Conservation (phyloP, 495 filamentous ascomycete species). For the Mycothermus thermophilus region DNA sequence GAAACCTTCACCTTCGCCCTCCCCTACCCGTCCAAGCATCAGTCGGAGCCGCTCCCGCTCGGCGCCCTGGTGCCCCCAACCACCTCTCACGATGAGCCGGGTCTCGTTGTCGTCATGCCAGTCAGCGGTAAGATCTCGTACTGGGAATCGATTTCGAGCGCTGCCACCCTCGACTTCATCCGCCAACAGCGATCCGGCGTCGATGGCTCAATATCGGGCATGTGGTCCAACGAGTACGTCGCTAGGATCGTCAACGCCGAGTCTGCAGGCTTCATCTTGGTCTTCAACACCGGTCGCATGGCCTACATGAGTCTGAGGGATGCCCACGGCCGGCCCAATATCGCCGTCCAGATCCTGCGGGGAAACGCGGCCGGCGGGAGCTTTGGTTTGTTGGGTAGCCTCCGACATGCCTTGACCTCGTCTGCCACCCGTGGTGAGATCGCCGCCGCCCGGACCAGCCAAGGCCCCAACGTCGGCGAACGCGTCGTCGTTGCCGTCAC, state of each 20-base stretch:
- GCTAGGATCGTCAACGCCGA: conserved; percentile 67
- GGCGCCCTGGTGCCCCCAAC: conserved; percentile 66
- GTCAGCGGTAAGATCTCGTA: conserved; percentile 72
- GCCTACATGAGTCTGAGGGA: conserved; percentile 78
- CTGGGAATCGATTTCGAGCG: conserved; percentile 86
- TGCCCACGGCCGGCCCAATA: conserved; percentile 65
- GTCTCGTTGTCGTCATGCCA: conserved; percentile 72
- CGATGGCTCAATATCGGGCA: conserved; percentile 53
- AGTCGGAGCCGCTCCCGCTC: conserved; percentile 55
- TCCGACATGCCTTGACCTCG: conserved; percentile 56
- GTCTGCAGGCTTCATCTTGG: conserved; percentile 66
- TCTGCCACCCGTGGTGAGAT: conserved; percentile 57
- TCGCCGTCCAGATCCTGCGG: conserved; percentile 60
- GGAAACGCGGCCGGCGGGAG: conserved; percentile 36
- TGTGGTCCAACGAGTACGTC: conserved; percentile 66
- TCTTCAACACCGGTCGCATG: conserved; percentile 69
- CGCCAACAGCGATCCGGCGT: conserved; percentile 65
- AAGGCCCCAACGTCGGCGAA: conserved; percentile 60
- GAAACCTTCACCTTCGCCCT: conserved; percentile 65
- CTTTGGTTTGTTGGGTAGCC: conserved; percentile 58
- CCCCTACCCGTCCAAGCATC: conserved; percentile 52
- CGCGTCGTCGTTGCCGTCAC: conserved; percentile 70
- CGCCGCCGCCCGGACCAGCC: conserved; percentile 57
- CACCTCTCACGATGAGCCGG: conserved; percentile 59
- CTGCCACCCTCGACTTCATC: conserved; percentile 58